Evolutionary conservation across 2,329 filamentous ascomycete genomes (phyloP), one percentile per base, ranked within the genome.

Genomic region (Fusarium sp.): DNA sequence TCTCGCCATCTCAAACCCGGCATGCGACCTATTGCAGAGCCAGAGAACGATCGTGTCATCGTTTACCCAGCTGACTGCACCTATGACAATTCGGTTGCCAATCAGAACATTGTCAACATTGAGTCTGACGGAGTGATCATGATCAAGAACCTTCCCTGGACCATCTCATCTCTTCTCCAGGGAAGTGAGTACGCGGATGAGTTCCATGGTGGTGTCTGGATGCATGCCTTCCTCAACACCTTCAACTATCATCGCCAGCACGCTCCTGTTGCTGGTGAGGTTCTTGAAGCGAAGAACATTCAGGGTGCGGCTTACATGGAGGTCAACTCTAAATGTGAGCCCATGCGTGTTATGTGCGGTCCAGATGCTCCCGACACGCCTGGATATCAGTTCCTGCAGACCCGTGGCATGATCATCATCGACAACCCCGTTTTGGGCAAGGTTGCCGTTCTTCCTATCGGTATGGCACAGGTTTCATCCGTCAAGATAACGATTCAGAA

Each of bases 211-310:
- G 62, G 64, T 28, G 44, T 67, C 2, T 67, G 62, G 62, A 67
- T 67, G 64, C 62, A 67, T 6, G 62, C 62, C 4, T 67, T 67
- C 20, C 62, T 67, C 14, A 67, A 67, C 62, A 66, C 64, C 5
- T 67, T 67, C 44, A 67, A 67, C 15, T 67, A 67, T 1, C 64
- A 67, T 10, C 62, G 62, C 1, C 62, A 66, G 0, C 62, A 67
- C 15, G 64, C 64, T 1, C 62, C 51, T 22, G 64, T 67, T 3
- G 28, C 62, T 2, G 64, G 62, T 2, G n/a, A 44, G 18, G 51
- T 67, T 1, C n/a, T 67, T 12, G 64, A 67, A 6, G 62, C 64
- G 2, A 42, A 67, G 36, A 67, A 66, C n/a, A 67, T 67, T 1
- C 62, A 67, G n/a, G 64, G 64, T 0, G 64, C 62, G 0, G 62